Evolutionary conservation across 2,329 filamentous ascomycete genomes (phyloP), one percentile per base, ranked within the genome.

Genomic region (Aotearoamyces nothofagi): DNA sequence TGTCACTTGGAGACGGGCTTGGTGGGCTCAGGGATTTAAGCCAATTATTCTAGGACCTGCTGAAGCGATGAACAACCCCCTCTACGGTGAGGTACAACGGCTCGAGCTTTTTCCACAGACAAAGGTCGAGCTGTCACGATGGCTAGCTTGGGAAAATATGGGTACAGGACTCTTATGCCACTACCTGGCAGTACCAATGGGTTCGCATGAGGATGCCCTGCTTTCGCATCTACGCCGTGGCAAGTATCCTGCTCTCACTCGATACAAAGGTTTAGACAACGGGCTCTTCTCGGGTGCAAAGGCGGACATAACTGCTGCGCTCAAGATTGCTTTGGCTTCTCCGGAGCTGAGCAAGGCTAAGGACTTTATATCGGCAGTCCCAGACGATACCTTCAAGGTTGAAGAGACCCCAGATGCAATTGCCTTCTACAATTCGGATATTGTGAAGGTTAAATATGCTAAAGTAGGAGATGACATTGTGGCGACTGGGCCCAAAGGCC

Each of bases 111-210:
- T 74, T n/a, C 48, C 61, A 0, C 58, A 56, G 1, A 52, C 90
- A 34, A 74, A 77, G 49, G 58, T 56, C 9, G 81, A 92, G 37
- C 46, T 94, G 17, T 74, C 81, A 61, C 66, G 78, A 38, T 94
- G 84, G 84, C 57, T 94, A 36, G 87, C 87, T 0, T 98, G 87
- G 86, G 82, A 82, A 30, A 75, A 78, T 34, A 90, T 93, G 81
- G 78, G 78, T 9, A 77, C 75, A 11, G 90, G 90, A 2, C 56
- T 96, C 19, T 61, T 96, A 26, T 66, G 78, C 10, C 75, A 87
- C 48, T 78, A 78, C 54, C 65, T 78, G n/a, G 65, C 83, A 15
- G 64, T 93, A 29, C 90, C 90, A 3, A 93, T 94, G 79, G 80
- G 69, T 0, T 50, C 69, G 11, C 69, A 73, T 40, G 70, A 86